A percentile compares a stretch with the other conserved stretches of the same genome.
Evolutionary conservation across 257 asterid genomes (phyloP).

Genomic region (Petunia secreta): DNA sequence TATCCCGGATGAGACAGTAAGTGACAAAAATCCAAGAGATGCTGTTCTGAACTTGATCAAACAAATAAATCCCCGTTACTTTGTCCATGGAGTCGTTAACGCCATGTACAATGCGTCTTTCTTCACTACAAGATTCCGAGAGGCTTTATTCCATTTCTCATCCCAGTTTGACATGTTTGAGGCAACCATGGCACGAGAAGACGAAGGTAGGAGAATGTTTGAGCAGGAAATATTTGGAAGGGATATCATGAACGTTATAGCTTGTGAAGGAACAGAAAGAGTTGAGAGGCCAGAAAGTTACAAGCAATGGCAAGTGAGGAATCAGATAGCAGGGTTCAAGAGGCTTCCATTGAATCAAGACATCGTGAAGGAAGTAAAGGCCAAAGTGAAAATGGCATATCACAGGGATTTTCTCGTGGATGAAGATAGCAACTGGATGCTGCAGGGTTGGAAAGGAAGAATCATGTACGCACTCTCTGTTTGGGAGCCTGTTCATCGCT

Average conservation of each 20-base stretch:
- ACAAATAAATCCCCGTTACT: slow-evolving; percentile 20
- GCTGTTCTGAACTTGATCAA: slow-evolving; percentile 27
- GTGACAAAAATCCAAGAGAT: slow-evolving; percentile 16
- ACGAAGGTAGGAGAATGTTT: slow-evolving; percentile 19
- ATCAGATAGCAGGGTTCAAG: slow-evolving; percentile 21
- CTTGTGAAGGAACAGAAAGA: slow-evolving; percentile 29
- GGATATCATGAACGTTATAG: slow-evolving; percentile 24
- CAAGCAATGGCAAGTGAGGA: slow-evolving; percentile 31
- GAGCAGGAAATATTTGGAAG: slow-evolving; percentile 23
- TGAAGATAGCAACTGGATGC: slow-evolving; percentile 29
- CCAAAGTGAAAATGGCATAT: slow-evolving; percentile 20
- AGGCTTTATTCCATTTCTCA: slow-evolving; percentile 27
- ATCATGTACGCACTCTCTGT: slow-evolving; percentile 21
- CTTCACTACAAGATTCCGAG: slow-evolving; percentile 25
- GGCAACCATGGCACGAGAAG: slow-evolving; percentile 22
- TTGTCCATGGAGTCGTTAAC: slow-evolving; percentile 17
- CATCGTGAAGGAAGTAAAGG: slow-evolving; percentile 18
- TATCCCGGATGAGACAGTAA: slow-evolving; percentile 16
- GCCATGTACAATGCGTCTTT: slow-evolving; percentile 26
- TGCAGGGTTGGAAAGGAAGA: slow-evolving; percentile 32
- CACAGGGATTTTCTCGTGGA: slow-evolving; percentile 19
- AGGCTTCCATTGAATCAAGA: slow-evolving; percentile 22
- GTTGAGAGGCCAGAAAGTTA: slow-evolving; percentile 29
- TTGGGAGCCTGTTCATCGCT: slow-evolving; percentile 17
- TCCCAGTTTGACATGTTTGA: slow-evolving; percentile 29